Base-by-base conservation (phyloP, 306 rosid species). In the Vicia faba region DNA sequence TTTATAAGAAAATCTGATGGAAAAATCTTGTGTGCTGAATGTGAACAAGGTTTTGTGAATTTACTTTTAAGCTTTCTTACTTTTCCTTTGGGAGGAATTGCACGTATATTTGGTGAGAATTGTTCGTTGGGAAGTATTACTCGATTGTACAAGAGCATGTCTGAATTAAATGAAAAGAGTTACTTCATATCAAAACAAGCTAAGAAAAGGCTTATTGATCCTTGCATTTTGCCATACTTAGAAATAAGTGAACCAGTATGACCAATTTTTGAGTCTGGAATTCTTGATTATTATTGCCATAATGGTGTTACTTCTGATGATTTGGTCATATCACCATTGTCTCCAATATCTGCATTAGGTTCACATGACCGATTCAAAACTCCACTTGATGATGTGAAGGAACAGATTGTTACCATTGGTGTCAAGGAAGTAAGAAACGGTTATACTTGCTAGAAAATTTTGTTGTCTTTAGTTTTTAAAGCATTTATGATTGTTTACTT, bases 61-160 rank as follows among this genome's bases (percentile, higher is more conserved):
- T 38, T 62, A 0, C 31, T 72, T 36, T 29, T 50, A 7, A 38
- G 76, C 12, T 72, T 61, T 19, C 66, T 72, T 0, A 49, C 64
- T 1, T 39, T 62, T 20, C 64, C 70, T 12, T 38, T 72, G 6
- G 70, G 63, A 25, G 63, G 33, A 5, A 31, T 72, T 1, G 4
- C 4, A 0, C 11, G 15, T 11, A 16, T 9, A 11, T 1, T 66
- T 0, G 19, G 26, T 5, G 60, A 7, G 1, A 2, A 3, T 18
- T 48, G 4, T 16, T 46, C 18, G 1, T 2, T 48, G 11, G 41
- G 41, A 0, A 41, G 26, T 9, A 26, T 64, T 4, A 23, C n/a
- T 43, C 5, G 1, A 14, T 25, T 63, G 38, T 26, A 41, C 20
- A n/a, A 26, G n/a, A 64, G 69, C 8, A 1, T 64, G 2, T n/a